A percentile compares a stretch with the other conserved stretches of the same genome.
Evolutionary conservation across 768 basidiomycete species (phyloP).

Genomic region (Paxillus involutus): DNA sequence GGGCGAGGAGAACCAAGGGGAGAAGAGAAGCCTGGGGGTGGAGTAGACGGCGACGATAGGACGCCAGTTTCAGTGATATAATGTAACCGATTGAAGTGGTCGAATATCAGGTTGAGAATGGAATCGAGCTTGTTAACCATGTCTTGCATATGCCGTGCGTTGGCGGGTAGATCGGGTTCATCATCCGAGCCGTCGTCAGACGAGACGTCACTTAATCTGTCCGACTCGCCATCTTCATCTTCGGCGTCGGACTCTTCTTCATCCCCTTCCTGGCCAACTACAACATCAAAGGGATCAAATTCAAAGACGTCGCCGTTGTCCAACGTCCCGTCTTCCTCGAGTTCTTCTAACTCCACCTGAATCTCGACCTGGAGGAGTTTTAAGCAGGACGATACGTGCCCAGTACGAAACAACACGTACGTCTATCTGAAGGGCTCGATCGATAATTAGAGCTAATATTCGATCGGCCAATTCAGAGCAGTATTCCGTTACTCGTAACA

Average conservation of each 20-base stretch:
- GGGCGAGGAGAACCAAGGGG: constrained; percentile 24
- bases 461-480: constrained; percentile 86
- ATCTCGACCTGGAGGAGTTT: constrained; percentile 75
- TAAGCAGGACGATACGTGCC: background rate
- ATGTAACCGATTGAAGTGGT: constrained; percentile 68
- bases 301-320: constrained; percentile 66
- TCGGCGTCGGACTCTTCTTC: constrained; percentile 58
- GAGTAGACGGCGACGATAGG: constrained; percentile 11
- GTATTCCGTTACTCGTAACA: constrained; percentile 79
- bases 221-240: constrained; percentile 48
- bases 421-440: constrained; percentile 95
- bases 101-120: constrained; percentile 81
- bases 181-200: constrained; percentile 60
- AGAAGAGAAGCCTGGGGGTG: constrained; percentile 9
- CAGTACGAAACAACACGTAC: constrained; percentile 45
- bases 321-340: constrained; percentile 63
- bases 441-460: constrained; percentile 83
- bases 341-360: constrained; percentile 90
- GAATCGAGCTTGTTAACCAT: constrained; percentile 94
- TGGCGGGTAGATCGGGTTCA: constrained; percentile 38
- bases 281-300: constrained; percentile 83
- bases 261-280: constrained; percentile 72
- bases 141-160: constrained; percentile 69
- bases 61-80: constrained; percentile 21
- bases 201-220: constrained; percentile 70